These are phyloP conservation scores for Manihot esculenta DNA, from an alignment of 441 rosid genomes.

Conservation along the genomic window DNA sequence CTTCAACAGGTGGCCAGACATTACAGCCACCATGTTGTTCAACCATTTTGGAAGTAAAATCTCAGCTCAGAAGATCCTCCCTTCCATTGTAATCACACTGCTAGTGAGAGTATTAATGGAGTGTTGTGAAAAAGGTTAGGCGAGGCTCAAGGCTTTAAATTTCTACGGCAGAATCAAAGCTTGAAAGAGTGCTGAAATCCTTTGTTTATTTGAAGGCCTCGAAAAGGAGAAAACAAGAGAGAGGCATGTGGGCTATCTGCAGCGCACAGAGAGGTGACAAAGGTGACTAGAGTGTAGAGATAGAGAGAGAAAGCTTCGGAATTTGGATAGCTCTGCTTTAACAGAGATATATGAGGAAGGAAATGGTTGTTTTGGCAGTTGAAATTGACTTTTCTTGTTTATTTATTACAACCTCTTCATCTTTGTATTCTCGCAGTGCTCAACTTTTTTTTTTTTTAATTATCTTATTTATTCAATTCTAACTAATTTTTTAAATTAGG, in stretches of 20 bases:
- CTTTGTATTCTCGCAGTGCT: too few relatives aligned
- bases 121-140: conserved; percentile 22
- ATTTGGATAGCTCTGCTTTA: conserved; percentile 29
- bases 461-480: too few relatives aligned
- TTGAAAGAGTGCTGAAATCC: neutral
- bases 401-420: neutral
- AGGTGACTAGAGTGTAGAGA: conserved; percentile 18
- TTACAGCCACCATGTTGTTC: conserved; percentile 25
- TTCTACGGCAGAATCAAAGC: conserved; percentile 22
- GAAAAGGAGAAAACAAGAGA: conserved; percentile 13
- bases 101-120: conserved; percentile 2
- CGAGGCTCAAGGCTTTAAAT: conserved; percentile 28
- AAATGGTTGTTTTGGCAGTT: conserved; percentile 26
- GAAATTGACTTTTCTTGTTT: conserved; percentile 33
- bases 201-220: conserved; percentile 4
- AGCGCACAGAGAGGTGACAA: conserved; percentile 18
- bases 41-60: conserved; percentile 28
- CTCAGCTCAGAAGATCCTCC: conserved; percentile 7
- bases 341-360: conserved; percentile 15
- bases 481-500: too few relatives aligned
- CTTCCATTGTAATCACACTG: conserved; percentile 21
- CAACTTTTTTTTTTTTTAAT: too few relatives aligned
- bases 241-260: conserved; percentile 29
- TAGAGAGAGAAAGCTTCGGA: conserved; percentile 26
- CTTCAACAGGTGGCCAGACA: conserved; percentile 69